phyloP scores from a whole-genome alignment of 2,329 filamentous ascomycete species.

The Talaromyces sp. region DNA sequence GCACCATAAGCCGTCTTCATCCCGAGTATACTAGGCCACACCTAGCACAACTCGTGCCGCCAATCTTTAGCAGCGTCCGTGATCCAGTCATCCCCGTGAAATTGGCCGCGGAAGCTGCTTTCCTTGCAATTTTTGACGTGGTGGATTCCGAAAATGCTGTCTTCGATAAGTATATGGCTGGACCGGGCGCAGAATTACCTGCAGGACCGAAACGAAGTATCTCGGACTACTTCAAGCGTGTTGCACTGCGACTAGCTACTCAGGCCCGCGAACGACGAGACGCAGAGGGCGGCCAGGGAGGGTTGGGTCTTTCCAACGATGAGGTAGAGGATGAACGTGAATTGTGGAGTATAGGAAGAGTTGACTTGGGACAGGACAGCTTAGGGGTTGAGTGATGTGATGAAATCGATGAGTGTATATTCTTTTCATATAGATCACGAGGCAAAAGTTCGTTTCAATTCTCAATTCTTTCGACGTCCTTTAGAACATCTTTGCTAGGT shows the following conservation, averaged over 20 bases:
- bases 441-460: constrained; percentile 1
- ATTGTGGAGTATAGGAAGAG: constrained; percentile 89
- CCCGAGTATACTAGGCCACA: constrained; percentile 79
- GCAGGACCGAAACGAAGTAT: constrained; percentile 80
- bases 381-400: constrained; percentile 33
- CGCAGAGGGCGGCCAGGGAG: constrained; percentile 84
- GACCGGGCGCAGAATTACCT: constrained; percentile 62
- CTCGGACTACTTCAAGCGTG: constrained; percentile 94
- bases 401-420: background rate
- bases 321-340: constrained; percentile 93
- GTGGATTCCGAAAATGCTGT: constrained; percentile 80
- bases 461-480: background rate
- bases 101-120: constrained; percentile 88
- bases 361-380: constrained; percentile 66
- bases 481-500: background rate
- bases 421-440: background rate
- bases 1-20: constrained; percentile 76
- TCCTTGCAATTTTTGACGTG: constrained; percentile 84
- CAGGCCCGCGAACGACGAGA: constrained; percentile 87
- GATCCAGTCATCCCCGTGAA: constrained; percentile 94
- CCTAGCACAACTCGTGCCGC: constrained; percentile 70
- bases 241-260: constrained; percentile 75
- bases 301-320: constrained; percentile 80
- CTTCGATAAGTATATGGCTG: constrained; percentile 85
- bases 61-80: constrained; percentile 84